phyloP scores from a whole-genome alignment of 805 yeast genomes.

The Candida oleophila region DNA sequence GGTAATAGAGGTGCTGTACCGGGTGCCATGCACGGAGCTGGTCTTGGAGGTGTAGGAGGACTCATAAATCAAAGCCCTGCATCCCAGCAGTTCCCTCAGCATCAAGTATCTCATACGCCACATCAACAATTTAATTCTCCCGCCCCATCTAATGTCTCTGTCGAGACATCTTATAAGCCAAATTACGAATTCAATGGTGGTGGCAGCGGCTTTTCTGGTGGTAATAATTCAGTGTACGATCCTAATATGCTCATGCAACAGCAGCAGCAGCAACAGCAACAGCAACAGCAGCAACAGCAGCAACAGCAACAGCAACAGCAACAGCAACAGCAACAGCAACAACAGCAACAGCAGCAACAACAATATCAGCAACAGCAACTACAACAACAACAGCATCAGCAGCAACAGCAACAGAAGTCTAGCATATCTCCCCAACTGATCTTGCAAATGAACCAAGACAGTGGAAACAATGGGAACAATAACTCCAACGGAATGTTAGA shows the following conservation, averaged over 20 bases:
- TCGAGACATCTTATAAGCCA: constrained; percentile 3
- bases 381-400: constrained; percentile 13
- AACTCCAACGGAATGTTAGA: constrained; percentile 21
- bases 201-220: constrained; percentile 2
- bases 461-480: neutral
- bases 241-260: constrained; percentile 10
- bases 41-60: neutral
- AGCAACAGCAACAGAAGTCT: constrained; percentile 8
- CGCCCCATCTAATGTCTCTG: constrained; percentile 1
- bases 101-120: constrained; percentile 4
- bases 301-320: constrained; percentile 8
- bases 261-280: constrained; percentile 11
- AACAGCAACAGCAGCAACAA: constrained; percentile 13
- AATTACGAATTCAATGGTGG: neutral
- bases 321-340: constrained; percentile 11
- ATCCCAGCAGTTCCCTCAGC: constrained; percentile 9
- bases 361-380: constrained; percentile 9
- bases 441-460: constrained; percentile 3
- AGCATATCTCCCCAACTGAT: constrained; percentile 5
- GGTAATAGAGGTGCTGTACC: constrained; percentile 1
- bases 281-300: constrained; percentile 13
- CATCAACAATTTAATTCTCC: constrained; percentile 8
- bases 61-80: neutral
- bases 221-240: constrained; percentile 5
- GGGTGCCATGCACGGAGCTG: neutral